phyloP scores from a whole-genome alignment of 139 green algal species.

The Volvox reticuliferus region DNA sequence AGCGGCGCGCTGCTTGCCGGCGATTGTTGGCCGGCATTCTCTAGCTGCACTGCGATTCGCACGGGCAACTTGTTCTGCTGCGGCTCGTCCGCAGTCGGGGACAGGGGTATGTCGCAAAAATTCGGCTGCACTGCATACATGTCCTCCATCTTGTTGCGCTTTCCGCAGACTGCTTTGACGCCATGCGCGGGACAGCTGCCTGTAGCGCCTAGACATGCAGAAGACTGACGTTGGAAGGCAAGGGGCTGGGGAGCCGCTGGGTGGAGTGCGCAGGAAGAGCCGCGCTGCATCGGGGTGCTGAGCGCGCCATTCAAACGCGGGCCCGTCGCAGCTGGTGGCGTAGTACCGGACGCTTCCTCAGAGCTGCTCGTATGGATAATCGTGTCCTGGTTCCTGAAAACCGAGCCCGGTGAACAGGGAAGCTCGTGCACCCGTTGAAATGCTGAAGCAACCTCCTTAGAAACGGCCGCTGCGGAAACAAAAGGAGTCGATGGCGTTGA shows the following conservation, averaged over 20 bases:
- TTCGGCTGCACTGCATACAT: conserved; percentile 65
- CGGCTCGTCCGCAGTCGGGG: conserved; percentile 28
- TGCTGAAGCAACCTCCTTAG: conserved; percentile 22
- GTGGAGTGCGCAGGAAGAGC: neutral
- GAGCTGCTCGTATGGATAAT: conserved; percentile 38
- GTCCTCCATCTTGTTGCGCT: conserved; percentile 83
- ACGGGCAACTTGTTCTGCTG: conserved; percentile 62
- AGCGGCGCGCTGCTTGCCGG: conserved; percentile 12
- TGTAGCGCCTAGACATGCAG: neutral
- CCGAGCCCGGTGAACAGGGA: conserved; percentile 7
- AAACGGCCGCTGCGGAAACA: conserved; percentile 8
- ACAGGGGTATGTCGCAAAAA: conserved; percentile 66
- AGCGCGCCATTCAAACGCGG: conserved; percentile 15
- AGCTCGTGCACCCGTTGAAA: conserved; percentile 1
- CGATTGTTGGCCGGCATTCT: conserved; percentile 12
- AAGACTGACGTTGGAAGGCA: conserved; percentile 22
- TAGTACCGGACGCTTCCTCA: neutral
- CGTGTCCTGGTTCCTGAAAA: conserved; percentile 41
- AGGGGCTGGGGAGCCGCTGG: neutral
- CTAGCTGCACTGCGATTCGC: conserved; percentile 64
- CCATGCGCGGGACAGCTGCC: conserved; percentile 65
- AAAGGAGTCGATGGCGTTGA: conserved; percentile 32
- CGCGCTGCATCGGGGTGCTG: neutral
- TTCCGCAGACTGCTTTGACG: conserved; percentile 77
- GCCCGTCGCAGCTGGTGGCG: neutral